Conservation (phyloP, 2,329 filamentous ascomycete species). For the Metarhizium sp. region DNA sequence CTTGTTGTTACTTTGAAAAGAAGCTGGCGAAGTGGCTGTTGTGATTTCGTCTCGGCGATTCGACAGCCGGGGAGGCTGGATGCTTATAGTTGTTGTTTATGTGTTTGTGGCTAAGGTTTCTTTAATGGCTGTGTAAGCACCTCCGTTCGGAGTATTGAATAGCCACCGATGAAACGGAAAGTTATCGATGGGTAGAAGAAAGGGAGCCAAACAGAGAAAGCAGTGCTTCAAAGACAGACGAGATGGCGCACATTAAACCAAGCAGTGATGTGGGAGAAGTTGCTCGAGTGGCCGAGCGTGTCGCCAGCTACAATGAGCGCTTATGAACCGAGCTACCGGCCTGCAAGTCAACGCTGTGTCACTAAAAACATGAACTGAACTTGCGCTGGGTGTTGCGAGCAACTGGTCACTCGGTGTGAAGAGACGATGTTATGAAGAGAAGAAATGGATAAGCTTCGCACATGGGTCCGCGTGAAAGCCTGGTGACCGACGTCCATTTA, state of each 20-base stretch:
- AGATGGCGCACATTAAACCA: neutral
- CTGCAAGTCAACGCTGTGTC: neutral
- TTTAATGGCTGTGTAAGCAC: neutral
- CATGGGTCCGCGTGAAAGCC: neutral
- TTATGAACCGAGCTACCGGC: neutral
- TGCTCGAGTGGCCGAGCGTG: neutral
- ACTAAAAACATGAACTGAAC: too few species aligned
- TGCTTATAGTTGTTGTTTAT: neutral
- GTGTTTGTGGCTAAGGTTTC: neutral
- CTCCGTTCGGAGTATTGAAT: neutral
- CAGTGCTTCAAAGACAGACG: neutral
- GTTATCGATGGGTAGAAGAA: neutral
- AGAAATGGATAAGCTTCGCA: neutral
- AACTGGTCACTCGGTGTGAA: neutral
- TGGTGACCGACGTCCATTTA: conserved; percentile 10
- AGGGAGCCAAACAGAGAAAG: neutral
- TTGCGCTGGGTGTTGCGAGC: neutral
- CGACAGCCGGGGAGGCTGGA: neutral
- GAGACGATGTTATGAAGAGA: neutral
- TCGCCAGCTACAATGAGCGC: neutral
- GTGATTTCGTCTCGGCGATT: neutral
- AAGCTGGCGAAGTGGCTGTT: neutral
- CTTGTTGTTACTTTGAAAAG: neutral
- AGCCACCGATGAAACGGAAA: neutral
- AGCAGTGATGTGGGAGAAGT: neutral